These are phyloP conservation scores for Suhomyces terraborum DNA, from an alignment of 1,139 yeast species.

Conservation along the genomic window DNA sequence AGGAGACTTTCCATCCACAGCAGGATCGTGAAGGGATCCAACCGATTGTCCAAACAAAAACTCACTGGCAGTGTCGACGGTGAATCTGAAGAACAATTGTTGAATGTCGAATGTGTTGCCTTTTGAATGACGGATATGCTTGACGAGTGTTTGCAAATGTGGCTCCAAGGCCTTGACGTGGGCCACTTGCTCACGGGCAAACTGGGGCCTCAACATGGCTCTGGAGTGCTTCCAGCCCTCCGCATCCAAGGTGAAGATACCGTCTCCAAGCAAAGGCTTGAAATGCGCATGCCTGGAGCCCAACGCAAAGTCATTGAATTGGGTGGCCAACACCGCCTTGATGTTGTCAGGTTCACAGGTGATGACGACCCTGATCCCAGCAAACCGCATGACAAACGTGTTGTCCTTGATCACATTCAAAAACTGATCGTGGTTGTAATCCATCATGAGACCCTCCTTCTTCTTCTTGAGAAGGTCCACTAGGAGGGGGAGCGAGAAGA, in stretches of 20 bases:
- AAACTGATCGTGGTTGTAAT: constrained; percentile 11
- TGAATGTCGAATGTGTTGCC: constrained; percentile 46
- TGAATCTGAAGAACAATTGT: constrained; percentile 49
- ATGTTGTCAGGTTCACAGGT: constrained; percentile 28
- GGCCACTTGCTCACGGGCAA: constrained; percentile 32
- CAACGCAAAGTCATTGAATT: constrained; percentile 28
- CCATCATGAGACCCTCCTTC: constrained; percentile 17
- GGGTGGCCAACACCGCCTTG: constrained; percentile 30
- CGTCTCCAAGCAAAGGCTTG: constrained; percentile 27
- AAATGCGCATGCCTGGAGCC: constrained; percentile 28
- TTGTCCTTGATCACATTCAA: not conserved
- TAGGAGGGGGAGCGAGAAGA: constrained; percentile 12
- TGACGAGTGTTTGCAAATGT: constrained; percentile 23
- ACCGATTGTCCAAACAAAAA: constrained; percentile 60
- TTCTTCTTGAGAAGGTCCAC: constrained; percentile 14
- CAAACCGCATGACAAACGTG: constrained; percentile 14
- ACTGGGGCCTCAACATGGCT: constrained; percentile 32
- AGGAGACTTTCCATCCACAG: constrained; percentile 29
- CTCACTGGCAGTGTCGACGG: constrained; percentile 61
- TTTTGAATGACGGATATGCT: constrained; percentile 18
- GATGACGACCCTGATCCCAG: constrained; percentile 19
- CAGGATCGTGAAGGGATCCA: constrained; percentile 37
- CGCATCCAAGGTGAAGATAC: constrained; percentile 31
- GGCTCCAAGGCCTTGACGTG: constrained; percentile 31
- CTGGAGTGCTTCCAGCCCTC: constrained; percentile 32